phyloP scores from a whole-genome alignment of 352 stramenopile genomes.

The Phytophthora pseudosyringae region DNA sequence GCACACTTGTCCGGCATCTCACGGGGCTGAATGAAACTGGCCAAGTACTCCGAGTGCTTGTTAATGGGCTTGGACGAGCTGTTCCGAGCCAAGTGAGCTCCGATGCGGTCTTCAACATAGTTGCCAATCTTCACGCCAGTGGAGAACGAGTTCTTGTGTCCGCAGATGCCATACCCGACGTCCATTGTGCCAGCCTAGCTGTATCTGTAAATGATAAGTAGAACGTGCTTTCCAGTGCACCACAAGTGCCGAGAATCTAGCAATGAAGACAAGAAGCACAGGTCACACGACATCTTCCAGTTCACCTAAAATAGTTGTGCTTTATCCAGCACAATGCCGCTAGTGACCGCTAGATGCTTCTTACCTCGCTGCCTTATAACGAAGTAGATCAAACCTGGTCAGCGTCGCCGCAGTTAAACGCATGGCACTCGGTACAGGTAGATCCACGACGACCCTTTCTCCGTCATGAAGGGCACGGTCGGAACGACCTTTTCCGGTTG shows the following conservation, averaged over 20 bases:
- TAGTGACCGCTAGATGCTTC: neutral
- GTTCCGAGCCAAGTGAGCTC: slow-evolving; percentile 48
- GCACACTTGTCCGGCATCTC: slow-evolving; percentile 65
- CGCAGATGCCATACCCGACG: slow-evolving; percentile 74
- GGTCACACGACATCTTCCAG: neutral
- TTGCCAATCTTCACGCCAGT: slow-evolving; percentile 81
- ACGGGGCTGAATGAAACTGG: slow-evolving; percentile 60
- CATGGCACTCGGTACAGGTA: slow-evolving; percentile 54
- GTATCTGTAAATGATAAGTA: neutral
- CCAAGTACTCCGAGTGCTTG: slow-evolving; percentile 53
- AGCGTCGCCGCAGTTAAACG: neutral
- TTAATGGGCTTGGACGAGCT: slow-evolving; percentile 49
- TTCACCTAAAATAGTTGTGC: slow-evolving; percentile 24
- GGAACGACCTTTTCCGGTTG: slow-evolving; percentile 38
- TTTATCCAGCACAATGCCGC: slow-evolving; percentile 20
- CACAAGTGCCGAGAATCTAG: neutral
- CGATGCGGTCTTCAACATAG: slow-evolving; percentile 84
- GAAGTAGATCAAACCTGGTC: neutral
- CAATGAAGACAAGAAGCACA: slow-evolving; percentile 19
- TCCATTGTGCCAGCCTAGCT: slow-evolving; percentile 35
- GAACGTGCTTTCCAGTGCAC: neutral
- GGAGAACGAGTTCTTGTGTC: slow-evolving; percentile 86
- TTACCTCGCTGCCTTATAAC: slow-evolving; percentile 15
- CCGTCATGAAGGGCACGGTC: slow-evolving; percentile 72
- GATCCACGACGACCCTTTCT: slow-evolving; percentile 49